These are phyloP conservation scores for Trichocladium uniseriatum DNA, from an alignment of 495 filamentous ascomycete species.

Conservation along the genomic window DNA sequence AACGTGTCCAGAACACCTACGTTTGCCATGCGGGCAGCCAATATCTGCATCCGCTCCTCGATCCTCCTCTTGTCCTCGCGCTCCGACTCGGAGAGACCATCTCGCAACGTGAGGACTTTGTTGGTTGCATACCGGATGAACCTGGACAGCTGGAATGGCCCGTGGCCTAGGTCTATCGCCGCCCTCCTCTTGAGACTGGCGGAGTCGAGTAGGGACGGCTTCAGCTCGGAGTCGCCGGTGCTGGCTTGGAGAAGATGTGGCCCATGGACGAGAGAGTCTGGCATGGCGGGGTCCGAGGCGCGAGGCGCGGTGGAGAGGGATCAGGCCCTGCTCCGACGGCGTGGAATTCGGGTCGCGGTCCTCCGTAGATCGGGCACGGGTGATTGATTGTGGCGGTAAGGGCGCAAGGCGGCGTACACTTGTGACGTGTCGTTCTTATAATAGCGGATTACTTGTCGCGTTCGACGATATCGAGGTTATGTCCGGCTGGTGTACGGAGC, in stretches of 20 bases:
- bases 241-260: slow-evolving; percentile 10
- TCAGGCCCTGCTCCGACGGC: not conserved
- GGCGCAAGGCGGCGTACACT: not conserved
- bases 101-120: slow-evolving; percentile 40
- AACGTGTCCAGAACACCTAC: slow-evolving; percentile 23
- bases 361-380: too few species aligned
- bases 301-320: not conserved
- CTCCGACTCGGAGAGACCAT: slow-evolving; percentile 49
- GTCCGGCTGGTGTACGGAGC: too few species aligned
- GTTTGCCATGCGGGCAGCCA: slow-evolving; percentile 53
- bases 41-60: slow-evolving; percentile 54
- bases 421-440: not conserved
- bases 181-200: slow-evolving; percentile 9
- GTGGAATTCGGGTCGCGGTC: too few species aligned
- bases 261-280: slow-evolving; percentile 19
- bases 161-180: not conserved
- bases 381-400: not conserved
- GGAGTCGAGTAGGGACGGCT: not conserved
- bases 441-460: too few species aligned
- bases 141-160: slow-evolving; percentile 11
- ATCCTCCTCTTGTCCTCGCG: slow-evolving; percentile 38
- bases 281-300: slow-evolving; percentile 12
- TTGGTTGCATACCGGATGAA: slow-evolving; percentile 32
- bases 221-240: not conserved
- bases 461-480: too few species aligned